phyloP scores from a whole-genome alignment of 2,329 filamentous ascomycete genomes.

The Fusarium ramigenum region DNA sequence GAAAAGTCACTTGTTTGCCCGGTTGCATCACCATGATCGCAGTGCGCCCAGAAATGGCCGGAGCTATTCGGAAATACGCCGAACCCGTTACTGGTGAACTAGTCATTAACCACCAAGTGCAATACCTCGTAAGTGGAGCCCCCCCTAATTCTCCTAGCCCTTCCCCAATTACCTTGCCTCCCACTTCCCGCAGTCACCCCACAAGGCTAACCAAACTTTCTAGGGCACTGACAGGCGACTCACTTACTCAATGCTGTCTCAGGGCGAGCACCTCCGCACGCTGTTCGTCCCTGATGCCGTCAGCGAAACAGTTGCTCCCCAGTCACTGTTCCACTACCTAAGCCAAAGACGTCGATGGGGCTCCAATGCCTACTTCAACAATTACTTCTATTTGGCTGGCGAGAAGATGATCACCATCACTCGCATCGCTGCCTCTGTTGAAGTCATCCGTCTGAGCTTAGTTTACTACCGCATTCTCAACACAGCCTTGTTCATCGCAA shows the following conservation, averaged over 20 bases:
- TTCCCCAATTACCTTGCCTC: not conserved
- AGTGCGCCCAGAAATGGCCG: slow-evolving; percentile 34
- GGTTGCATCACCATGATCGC: slow-evolving; percentile 40
- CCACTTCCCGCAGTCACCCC: not conserved
- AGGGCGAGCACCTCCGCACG: slow-evolving; percentile 36
- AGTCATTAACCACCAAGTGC: slow-evolving; percentile 35
- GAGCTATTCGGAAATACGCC: slow-evolving; percentile 33
- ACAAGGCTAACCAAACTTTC: not conserved
- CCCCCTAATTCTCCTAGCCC: not conserved
- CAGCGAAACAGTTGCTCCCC: slow-evolving; percentile 48
- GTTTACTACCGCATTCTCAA: slow-evolving; percentile 49
- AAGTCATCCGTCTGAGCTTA: slow-evolving; percentile 45
- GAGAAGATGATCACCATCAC: slow-evolving; percentile 52
- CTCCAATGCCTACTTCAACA: slow-evolving; percentile 50
- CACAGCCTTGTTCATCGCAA: slow-evolving; percentile 42
- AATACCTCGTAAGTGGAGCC: slow-evolving; percentile 29
- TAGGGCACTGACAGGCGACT: slow-evolving; percentile 37
- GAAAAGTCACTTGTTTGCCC: slow-evolving; percentile 33
- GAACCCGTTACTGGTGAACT: slow-evolving; percentile 31
- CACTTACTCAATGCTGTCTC: slow-evolving; percentile 37
- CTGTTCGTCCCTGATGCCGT: slow-evolving; percentile 47
- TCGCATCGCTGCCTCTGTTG: slow-evolving; percentile 43
- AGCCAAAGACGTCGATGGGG: slow-evolving; percentile 48
- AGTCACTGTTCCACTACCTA: slow-evolving; percentile 47
- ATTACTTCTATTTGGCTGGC: slow-evolving; percentile 47